Percentiles rank a stretch among this genome's conserved stretches.
Evolutionary conservation across 2,329 filamentous ascomycete genomes (phyloP).

Genomic region (Diplodia mutila): DNA sequence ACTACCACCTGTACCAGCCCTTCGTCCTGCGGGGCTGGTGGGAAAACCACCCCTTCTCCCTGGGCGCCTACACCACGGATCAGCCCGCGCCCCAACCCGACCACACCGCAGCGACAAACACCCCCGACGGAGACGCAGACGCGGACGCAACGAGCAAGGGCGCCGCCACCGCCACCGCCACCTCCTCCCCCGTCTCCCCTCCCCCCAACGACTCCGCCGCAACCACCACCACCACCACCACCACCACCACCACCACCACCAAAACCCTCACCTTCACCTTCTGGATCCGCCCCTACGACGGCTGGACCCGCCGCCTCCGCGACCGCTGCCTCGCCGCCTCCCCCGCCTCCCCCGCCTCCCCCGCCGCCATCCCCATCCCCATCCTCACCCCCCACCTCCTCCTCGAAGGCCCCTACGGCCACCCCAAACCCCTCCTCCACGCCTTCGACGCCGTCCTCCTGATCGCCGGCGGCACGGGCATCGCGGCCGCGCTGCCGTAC

Average conservation of each 20-base stretch:
- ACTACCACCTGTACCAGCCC: slow-evolving; percentile 57
- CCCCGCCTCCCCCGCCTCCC: too few species aligned
- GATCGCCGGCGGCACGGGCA: slow-evolving; percentile 42
- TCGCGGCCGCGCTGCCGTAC: slow-evolving; percentile 40
- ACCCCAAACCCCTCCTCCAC: slow-evolving; percentile 43
- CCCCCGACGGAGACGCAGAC: too few species aligned
- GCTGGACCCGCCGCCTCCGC: slow-evolving; percentile 55
- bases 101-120: too few species aligned
- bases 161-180: slow-evolving; percentile 31
- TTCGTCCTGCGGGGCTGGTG: slow-evolving; percentile 52
- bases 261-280: too few species aligned
- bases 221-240: neutral
- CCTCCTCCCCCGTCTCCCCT: slow-evolving; percentile 24
- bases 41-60: slow-evolving; percentile 58
- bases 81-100: too few species aligned
- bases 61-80: slow-evolving; percentile 44
- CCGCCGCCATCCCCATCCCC: slow-evolving; percentile 27
- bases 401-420: slow-evolving; percentile 57
- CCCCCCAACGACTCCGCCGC: neutral
- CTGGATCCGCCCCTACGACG: slow-evolving; percentile 55
- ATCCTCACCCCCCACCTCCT: slow-evolving; percentile 43
- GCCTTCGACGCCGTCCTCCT: slow-evolving; percentile 46
- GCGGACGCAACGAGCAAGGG: too few species aligned
- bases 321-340: slow-evolving; percentile 40
- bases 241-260: too few species aligned